Evolutionary conservation across 306 rosid species (phyloP), one percentile per base, ranked within the genome.

Genomic region (Cajanus cajan): DNA sequence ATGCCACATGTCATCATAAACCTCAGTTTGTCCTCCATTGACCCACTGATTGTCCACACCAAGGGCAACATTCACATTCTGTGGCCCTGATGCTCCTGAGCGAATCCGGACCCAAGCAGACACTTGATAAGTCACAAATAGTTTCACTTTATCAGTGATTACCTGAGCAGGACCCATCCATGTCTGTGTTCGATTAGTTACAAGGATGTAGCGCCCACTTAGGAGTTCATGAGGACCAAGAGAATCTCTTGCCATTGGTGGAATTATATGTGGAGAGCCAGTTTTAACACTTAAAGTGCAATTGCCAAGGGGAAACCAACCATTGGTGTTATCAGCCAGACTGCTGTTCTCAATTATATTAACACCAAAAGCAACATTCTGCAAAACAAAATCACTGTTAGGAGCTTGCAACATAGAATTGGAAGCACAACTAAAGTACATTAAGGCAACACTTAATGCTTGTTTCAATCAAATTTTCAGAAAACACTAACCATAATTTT

Each of bases 91-190:
- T 83, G 93, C 88, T 72, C 93, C 94, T 28, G 94, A 80, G 54
- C 96, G 89, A 71, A 93, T 78, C 76, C 90, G 89, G 50, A 95
- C 96, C 99, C 99, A 95, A 76, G 94, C 94, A 75, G 97, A 90
- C 19, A 95, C 96, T 87, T 95, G 99, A 76, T 95, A 93, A 68
- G 99, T 91, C 84, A 85, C 28, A 80, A 93, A 91, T 44, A 93
- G 92, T 65, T 93, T 89, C 89, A 95, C 33, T 85, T 86, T 95
- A 11, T 93, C 97, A 21, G 97, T 89, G 74, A 95, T 91, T 57
- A 86, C 81, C 84, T 93, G 98, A 72, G 98, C 98, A 67, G 99
- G 99, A 62, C 99, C 99, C 91, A 87, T 93, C 99, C 99, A 95
- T 68, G 94, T 90, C 74, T 95, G 96, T 0, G 94, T 87, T 70